phyloP scores from a whole-genome alignment of 2,329 filamentous ascomycete species.

The Xylaria sp. region DNA sequence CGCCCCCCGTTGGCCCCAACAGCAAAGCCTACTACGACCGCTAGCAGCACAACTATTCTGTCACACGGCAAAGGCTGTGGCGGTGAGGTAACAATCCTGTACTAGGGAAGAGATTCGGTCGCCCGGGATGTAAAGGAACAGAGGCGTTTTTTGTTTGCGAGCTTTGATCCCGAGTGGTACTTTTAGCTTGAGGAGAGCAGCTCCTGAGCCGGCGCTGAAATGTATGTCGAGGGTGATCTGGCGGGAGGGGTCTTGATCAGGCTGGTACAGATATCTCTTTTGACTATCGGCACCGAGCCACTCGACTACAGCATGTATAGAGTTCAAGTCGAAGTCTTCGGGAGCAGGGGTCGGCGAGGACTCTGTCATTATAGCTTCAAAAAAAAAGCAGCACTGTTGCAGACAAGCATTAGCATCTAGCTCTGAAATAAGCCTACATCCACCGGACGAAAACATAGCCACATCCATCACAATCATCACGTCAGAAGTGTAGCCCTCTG shows the following conservation, averaged over 20 bases:
- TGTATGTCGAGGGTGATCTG: slow-evolving; percentile 1
- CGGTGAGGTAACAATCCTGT: too few species aligned
- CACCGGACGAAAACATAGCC: not conserved
- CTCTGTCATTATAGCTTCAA: not conserved
- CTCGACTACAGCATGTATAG: slow-evolving; percentile 3
- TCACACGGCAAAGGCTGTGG: too few species aligned
- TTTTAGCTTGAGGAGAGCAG: slow-evolving; percentile 5
- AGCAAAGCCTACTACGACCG: too few species aligned
- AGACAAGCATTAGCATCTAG: slow-evolving; percentile 7
- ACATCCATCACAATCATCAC: slow-evolving; percentile 1
- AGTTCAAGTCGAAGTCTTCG: not conserved
- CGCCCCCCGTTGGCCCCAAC: too few species aligned
- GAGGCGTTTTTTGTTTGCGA: not conserved
- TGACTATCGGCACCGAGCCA: slow-evolving; percentile 2
- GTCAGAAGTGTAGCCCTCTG: not conserved
- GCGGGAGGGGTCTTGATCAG: not conserved
- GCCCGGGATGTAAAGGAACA: not conserved
- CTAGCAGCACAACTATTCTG: not conserved
- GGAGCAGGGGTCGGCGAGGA: not conserved
- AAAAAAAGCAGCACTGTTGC: slow-evolving; percentile 1
- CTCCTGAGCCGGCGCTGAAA: not conserved
- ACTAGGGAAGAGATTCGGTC: slow-evolving; percentile 2
- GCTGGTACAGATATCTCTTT: not conserved
- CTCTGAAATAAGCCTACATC: not conserved
- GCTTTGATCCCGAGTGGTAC: not conserved